phyloP scores from a whole-genome alignment of 331 rosid genomes.

The Quercus phellos region DNA sequence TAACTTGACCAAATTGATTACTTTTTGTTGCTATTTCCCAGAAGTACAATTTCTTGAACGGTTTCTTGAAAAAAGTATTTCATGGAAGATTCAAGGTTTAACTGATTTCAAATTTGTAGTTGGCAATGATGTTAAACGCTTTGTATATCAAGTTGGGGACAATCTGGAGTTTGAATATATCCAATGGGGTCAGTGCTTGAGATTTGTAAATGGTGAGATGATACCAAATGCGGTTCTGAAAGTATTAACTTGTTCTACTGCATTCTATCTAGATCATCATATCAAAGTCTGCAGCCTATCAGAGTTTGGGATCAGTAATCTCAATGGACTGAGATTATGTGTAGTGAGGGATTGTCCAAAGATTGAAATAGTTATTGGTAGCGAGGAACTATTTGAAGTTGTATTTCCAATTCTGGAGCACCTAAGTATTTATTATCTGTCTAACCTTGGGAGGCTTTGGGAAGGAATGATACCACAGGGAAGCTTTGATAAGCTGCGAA shows the following conservation, averaged over 20 bases:
- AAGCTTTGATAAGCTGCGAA: background rate
- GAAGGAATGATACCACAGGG: background rate
- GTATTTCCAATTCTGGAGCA: background rate
- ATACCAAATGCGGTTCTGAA: background rate
- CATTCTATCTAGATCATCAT: slow-evolving; percentile 2
- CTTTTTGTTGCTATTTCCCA: slow-evolving; percentile 5
- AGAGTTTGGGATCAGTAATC: background rate
- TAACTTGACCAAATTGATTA: background rate
- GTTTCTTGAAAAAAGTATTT: background rate
- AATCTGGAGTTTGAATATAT: background rate
- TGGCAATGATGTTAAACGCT: background rate
- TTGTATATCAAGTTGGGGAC: background rate
- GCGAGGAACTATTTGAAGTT: background rate
- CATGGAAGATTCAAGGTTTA: background rate
- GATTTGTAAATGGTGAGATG: background rate
- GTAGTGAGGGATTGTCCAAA: background rate
- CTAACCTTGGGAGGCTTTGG: background rate
- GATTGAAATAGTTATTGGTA: background rate
- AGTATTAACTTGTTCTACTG: background rate
- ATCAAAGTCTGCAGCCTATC: background rate
- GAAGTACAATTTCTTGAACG: background rate
- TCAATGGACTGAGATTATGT: background rate
- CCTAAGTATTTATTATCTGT: background rate
- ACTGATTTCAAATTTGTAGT: background rate
- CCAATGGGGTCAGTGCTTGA: background rate